A percentile compares a stretch with the other conserved stretches of the same genome.
Conservation (phyloP, 2,329 filamentous ascomycete species). For the Fusarium torulosum region DNA sequence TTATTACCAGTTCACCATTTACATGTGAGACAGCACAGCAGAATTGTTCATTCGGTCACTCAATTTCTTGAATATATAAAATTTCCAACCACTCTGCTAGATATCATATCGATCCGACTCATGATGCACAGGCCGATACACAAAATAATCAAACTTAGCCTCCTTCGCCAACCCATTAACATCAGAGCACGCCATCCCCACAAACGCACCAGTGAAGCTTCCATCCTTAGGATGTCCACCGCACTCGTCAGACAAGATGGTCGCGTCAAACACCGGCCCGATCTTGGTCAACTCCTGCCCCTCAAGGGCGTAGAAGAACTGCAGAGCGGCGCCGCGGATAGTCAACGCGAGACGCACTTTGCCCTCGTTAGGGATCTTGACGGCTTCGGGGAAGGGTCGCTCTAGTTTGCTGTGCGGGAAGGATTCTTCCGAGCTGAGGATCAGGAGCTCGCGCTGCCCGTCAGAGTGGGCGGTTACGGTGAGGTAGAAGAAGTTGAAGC, state of each 20-base stretch:
- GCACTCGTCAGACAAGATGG: slow-evolving; percentile 72
- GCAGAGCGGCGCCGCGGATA: slow-evolving; percentile 64
- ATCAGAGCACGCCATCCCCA: slow-evolving; percentile 68
- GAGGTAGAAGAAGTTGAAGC: slow-evolving; percentile 75
- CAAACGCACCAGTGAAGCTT: slow-evolving; percentile 73
- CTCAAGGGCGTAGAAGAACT: slow-evolving; percentile 68
- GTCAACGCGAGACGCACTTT: slow-evolving; percentile 65
- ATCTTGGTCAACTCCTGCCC: slow-evolving; percentile 60
- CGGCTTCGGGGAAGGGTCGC: slow-evolving; percentile 57
- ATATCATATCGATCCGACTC: slow-evolving; percentile 60
- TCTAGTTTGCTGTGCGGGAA: slow-evolving; percentile 65
- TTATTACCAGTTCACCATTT: too few relatives aligned
- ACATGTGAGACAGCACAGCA: too few relatives aligned
- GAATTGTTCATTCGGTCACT: too few relatives aligned
- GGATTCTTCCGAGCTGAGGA: slow-evolving; percentile 68
- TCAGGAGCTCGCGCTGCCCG: slow-evolving; percentile 68
- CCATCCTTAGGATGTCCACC: slow-evolving; percentile 71
- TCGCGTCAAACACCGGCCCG: slow-evolving; percentile 69
- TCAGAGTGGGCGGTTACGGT: slow-evolving; percentile 68
- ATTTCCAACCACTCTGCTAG: background rate
- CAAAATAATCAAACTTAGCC: slow-evolving; percentile 65
- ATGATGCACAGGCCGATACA: slow-evolving; percentile 63
- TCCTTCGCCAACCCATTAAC: slow-evolving; percentile 62
- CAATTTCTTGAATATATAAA: too few relatives aligned
- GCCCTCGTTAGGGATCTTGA: slow-evolving; percentile 65